Base-by-base conservation (phyloP, 352 stramenopile genomes). In the Phytophthora europaea region DNA sequence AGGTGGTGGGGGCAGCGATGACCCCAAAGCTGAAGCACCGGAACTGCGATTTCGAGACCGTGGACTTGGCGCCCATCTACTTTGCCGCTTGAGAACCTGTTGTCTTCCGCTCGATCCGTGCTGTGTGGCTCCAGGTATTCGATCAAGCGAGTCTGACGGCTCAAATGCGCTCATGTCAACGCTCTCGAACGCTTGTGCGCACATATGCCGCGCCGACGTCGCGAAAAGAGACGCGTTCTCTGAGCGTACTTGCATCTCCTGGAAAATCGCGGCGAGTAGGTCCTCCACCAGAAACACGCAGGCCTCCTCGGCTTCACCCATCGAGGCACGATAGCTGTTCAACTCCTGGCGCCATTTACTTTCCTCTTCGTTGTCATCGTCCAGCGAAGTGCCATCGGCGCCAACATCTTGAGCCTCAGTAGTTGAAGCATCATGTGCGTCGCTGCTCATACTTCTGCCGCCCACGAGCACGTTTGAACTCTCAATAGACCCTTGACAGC, bases 191-290 rank as follows among this genome's bases (percentile, higher is more conserved):
- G 67, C 60, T 61, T 77, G 57, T 1, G 36, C 18, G 9, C 65
- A 80, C 57, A 79, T 61, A 28, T 73, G 65, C 7, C 28, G 57
- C 7, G 70, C 58, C 2, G 79, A 67, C 6, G 47, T n/a, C 18
- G 56, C 22, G 57, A 90, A 79, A 4, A 76, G 57, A 0, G 47
- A 38, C 22, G 57, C 48, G 60, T 80, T 90, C 40, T 87, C 71
- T 4, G 74, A 52, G 7, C 61, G 60, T 22, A 84, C 74, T 45
- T 80, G 73, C 78, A 88, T 85, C 45, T 87, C 73, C 26, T 77
- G 28, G 16, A 90, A 90, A 33, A 90, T 80, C n/a, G 73, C 76
- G 22, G 74, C 61, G 13, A 87, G 36, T 6, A 83, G 48, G 31
- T 85, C 82, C 9, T 75, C 55, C 15, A 85, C 5, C 6, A 87